Evolutionary conservation across 2,329 filamentous ascomycete species (phyloP).

Genomic region (Microsporum canis): DNA sequence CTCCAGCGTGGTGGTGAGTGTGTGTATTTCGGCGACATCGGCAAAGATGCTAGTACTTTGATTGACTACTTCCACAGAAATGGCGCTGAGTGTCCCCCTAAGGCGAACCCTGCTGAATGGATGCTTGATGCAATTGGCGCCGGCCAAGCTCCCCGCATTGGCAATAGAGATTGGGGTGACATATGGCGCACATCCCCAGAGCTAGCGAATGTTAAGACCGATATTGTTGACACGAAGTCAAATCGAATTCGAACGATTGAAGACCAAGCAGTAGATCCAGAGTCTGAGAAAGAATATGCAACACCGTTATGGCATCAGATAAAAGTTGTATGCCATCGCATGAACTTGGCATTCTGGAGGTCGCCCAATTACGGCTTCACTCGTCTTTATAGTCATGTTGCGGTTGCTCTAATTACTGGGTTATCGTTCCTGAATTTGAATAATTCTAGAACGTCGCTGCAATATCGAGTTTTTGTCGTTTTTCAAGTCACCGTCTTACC

Average conservation of each 20-base stretch:
- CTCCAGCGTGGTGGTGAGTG: constrained; percentile 54
- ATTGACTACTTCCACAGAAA: constrained; percentile 54
- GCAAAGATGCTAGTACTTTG: constrained; percentile 46
- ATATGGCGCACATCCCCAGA: constrained; percentile 46
- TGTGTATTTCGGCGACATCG: constrained; percentile 59
- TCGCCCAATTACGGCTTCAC: constrained; percentile 85
- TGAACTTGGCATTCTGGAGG: constrained; percentile 70
- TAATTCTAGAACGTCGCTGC: constrained; percentile 61
- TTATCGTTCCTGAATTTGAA: constrained; percentile 70
- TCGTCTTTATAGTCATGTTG: constrained; percentile 70
- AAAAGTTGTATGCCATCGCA: constrained; percentile 59
- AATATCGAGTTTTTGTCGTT: constrained; percentile 79
- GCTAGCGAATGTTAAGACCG: constrained; percentile 42
- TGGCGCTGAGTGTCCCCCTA: constrained; percentile 48
- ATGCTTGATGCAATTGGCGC: constrained; percentile 56
- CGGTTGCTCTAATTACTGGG: constrained; percentile 66
- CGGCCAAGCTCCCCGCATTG: constrained; percentile 59
- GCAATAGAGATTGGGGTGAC: constrained; percentile 48
- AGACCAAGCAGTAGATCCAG: constrained; percentile 26
- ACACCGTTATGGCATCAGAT: constrained; percentile 71
- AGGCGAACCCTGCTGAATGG: constrained; percentile 65
- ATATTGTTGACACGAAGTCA: constrained; percentile 54
- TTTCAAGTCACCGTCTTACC: constrained; percentile 79
- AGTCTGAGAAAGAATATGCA: constrained; percentile 64
- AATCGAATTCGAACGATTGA: constrained; percentile 44